Percentiles rank a stretch among this genome's conserved stretches.
Conservation (phyloP, 2,329 filamentous ascomycete genomes). For the Beauveria asiatica region DNA sequence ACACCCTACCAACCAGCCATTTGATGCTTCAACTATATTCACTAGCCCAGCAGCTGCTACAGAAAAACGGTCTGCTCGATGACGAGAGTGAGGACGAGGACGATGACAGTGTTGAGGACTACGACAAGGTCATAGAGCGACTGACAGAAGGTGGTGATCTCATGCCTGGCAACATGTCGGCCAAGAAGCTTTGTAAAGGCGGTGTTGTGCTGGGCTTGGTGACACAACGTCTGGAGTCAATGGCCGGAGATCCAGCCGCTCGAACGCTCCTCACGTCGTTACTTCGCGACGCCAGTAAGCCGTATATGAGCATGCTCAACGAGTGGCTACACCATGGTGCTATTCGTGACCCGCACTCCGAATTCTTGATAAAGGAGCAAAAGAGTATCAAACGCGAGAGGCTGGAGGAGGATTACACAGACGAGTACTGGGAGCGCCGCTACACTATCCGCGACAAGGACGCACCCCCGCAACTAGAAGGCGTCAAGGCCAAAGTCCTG, state of each 20-base stretch:
- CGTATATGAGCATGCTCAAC: conserved; percentile 97
- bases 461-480: conserved; percentile 83
- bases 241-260: conserved; percentile 89
- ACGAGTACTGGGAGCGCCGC: conserved; percentile 97
- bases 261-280: conserved; percentile 72
- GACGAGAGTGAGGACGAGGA: conserved; percentile 65
- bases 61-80: conserved; percentile 79
- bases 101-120: conserved; percentile 69
- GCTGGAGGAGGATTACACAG: conserved; percentile 91
- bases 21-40: conserved; percentile 87
- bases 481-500: conserved; percentile 87
- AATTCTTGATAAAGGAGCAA: conserved; percentile 93
- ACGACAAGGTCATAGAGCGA: conserved; percentile 88
- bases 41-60: conserved; percentile 77
- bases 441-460: conserved; percentile 91
- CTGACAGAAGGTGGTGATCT: conserved; percentile 80
- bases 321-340: conserved; percentile 96
- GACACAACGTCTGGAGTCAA: conserved; percentile 73
- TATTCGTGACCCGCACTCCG: conserved; percentile 86
- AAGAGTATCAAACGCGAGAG: conserved; percentile 88
- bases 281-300: conserved; percentile 77
- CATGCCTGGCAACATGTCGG: conserved; percentile 66
- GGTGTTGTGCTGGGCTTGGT: conserved; percentile 86
- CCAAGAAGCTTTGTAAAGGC: conserved; percentile 93
- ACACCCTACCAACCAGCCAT: conserved; percentile 81